Base-by-base conservation (phyloP, 805 yeast genomes). In the Lipomyces yamadae region DNA sequence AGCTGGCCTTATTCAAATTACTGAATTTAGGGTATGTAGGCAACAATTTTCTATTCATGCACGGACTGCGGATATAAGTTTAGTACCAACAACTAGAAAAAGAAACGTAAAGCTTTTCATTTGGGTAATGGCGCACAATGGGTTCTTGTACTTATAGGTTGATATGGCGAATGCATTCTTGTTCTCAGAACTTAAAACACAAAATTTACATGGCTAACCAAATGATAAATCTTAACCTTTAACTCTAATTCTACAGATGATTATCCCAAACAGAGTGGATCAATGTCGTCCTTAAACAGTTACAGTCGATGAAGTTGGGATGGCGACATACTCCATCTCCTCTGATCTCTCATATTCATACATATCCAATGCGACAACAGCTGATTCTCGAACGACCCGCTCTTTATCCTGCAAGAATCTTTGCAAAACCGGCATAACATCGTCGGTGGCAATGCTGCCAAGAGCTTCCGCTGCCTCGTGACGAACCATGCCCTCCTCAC, bases 381-480 rank as follows among this genome's bases (percentile, higher is more conserved):
- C 99, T 73, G 97, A 90, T 78, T 95, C 98, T 77, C 98, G 88
- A 61, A 95, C 99, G 52, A 95, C 99, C 65, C 83, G 85, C 73
- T 91, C 97, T 67, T 85, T 82, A 77, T 95, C 99, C 72, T 85
- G 82, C 74, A 93, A 84, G 78, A 90, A 90, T 56, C 87, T 81
- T 77, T 90, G 85, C 75, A 96, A 85, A 45, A 95, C 89, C 15
- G 98, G 97, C 71, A 94, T 83, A 50, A 94, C 97, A 66, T 94
- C 98, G 74, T 91, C 97, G 8, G 98, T 91, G 34, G 97, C 98
- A 77, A 95, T 95, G 35, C 97, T 86, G 34, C 99, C 99, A 74
- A 96, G 84, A 33, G 99, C 99, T 81, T 95, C 99, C 33, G 98
- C 99, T 66, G 98, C 99, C 81, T 95, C 99, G 77, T 95, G 99